Evolutionary conservation across 805 yeast genomes (phyloP).

Genomic region (Naumovozyma baii): DNA sequence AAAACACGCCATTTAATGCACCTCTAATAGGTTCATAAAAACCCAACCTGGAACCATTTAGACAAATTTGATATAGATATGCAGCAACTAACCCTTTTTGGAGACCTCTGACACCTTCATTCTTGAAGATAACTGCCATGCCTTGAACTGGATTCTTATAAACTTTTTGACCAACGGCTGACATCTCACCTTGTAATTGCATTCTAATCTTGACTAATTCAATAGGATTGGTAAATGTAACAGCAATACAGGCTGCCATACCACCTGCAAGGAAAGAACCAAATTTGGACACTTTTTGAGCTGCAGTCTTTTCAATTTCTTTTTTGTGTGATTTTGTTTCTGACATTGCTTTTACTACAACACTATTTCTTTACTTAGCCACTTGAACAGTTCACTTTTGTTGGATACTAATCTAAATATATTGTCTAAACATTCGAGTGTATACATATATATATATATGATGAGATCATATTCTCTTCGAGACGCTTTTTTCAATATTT

Average conservation of each 20-base stretch:
- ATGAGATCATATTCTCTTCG: no score
- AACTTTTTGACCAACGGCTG: conserved; percentile 40
- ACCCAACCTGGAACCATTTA: conserved; percentile 92
- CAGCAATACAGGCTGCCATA: conserved; percentile 94
- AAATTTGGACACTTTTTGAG: conserved; percentile 50
- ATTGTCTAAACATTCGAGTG: no score
- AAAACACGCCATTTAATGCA: conserved; percentile 43
- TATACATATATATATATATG: no score
- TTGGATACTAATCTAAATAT: no score
- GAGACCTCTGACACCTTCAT: conserved; percentile 80
- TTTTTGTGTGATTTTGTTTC: conserved; percentile 1
- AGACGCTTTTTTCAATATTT: no score
- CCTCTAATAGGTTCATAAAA: conserved; percentile 82
- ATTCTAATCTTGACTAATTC: conserved; percentile 90
- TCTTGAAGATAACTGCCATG: conserved; percentile 52
- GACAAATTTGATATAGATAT: conserved; percentile 78
- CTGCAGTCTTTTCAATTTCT: conserved; percentile 33
- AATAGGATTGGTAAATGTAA: conserved; percentile 91
- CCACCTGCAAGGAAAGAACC: conserved; percentile 91
- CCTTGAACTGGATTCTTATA: conserved; percentile 88
- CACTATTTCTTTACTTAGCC: no score
- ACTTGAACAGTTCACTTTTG: no score
- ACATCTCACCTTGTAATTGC: conserved; percentile 93
- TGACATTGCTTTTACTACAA: no score
- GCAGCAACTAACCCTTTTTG: conserved; percentile 90